Evolutionary conservation across 306 rosid species (phyloP).

Genomic region (Mucuna pruriens): DNA sequence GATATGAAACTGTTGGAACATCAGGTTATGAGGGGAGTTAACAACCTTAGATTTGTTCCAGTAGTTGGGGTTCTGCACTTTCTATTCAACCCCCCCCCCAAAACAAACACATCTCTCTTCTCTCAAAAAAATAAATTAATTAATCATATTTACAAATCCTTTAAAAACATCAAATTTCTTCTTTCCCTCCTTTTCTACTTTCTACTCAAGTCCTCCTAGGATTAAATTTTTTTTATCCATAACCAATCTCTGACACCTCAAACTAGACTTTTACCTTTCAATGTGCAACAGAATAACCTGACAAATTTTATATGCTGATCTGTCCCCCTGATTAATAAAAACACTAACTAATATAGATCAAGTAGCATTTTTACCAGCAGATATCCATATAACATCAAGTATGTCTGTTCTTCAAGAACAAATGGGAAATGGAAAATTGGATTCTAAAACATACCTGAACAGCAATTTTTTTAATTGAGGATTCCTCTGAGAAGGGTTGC

Average conservation of each 20-base stretch:
- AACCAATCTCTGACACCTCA: not conserved
- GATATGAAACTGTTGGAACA: not conserved
- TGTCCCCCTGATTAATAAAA: not conserved
- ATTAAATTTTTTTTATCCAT: not conserved
- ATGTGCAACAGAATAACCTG: not conserved
- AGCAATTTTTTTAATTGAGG: slow-evolving; percentile 84
- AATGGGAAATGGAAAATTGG: slow-evolving; percentile 12
- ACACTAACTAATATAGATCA: not conserved
- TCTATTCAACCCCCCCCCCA: too few relatives aligned
- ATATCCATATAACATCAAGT: slow-evolving; percentile 2
- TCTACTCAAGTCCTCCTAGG: not conserved
- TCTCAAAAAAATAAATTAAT: not conserved
- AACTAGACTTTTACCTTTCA: not conserved
- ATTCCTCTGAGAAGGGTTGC: slow-evolving; percentile 92
- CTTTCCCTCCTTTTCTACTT: not conserved
- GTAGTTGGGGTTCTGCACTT: not conserved
- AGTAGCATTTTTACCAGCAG: slow-evolving; percentile 2
- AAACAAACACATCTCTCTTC: too few relatives aligned
- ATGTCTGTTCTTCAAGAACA: slow-evolving; percentile 17
- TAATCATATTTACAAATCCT: not conserved
- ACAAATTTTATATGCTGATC: not conserved
- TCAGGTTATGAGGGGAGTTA: not conserved
- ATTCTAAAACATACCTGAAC: slow-evolving; percentile 62
- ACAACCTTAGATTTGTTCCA: not conserved
- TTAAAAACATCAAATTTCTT: not conserved